These are phyloP conservation scores for Rhododendron kiyosumense DNA, from an alignment of 148 eudicot genomes.

Conservation along the genomic window DNA sequence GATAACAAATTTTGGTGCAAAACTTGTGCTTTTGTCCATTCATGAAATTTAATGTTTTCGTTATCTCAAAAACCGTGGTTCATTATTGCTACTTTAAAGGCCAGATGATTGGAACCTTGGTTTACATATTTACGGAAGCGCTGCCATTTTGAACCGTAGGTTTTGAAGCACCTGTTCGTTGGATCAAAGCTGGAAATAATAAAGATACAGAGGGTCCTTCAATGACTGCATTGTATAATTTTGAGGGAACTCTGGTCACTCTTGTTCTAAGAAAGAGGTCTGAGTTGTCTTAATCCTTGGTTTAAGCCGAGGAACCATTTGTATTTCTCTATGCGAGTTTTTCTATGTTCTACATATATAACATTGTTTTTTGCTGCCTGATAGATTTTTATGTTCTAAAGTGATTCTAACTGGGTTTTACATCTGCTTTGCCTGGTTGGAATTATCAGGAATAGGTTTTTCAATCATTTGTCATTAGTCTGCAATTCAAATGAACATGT, in stretches of 20 bases:
- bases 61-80: background rate
- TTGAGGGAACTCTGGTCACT: conserved; percentile 1
- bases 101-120: background rate
- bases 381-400: background rate
- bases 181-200: conserved; percentile 16
- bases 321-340: conserved; percentile 2
- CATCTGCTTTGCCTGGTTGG: background rate
- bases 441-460: background rate
- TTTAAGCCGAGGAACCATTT: background rate
- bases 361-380: background rate
- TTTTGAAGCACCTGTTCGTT: conserved; percentile 8
- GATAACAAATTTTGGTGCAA: background rate
- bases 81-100: background rate
- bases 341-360: background rate
- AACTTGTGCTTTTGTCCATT: background rate
- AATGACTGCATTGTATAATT: conserved; percentile 22
- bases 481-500: background rate
- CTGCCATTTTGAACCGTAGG: conserved; percentile 12
- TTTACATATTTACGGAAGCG: background rate
- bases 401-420: background rate
- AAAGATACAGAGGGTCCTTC: conserved; percentile 20
- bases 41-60: background rate
- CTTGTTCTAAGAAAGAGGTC: conserved; percentile 10
- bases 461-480: background rate
- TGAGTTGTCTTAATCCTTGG: conserved; percentile 15